Evolutionary conservation across 2,329 filamentous ascomycete genomes (phyloP).

Genomic region (Pyricularia sp.): DNA sequence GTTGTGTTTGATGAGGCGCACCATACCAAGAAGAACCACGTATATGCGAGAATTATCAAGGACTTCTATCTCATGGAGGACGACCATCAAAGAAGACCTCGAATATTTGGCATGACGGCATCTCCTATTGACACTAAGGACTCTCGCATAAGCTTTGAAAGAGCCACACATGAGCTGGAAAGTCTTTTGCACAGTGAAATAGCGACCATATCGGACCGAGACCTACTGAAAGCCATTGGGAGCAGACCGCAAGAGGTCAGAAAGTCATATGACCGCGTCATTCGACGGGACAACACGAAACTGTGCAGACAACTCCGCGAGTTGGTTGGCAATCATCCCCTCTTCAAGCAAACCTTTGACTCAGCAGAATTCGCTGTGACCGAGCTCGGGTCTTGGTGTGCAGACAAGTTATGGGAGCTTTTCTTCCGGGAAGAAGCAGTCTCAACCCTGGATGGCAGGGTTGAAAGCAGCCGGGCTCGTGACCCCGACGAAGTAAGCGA

Average conservation of each 20-base stretch:
- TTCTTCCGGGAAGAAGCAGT: conserved; percentile 54
- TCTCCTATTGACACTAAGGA: conserved; percentile 82
- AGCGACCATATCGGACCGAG: conserved; percentile 53
- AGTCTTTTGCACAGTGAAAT: conserved; percentile 71
- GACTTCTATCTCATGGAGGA: conserved; percentile 61
- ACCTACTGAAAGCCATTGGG: not conserved
- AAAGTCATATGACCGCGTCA: conserved; percentile 20
- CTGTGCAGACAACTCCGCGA: conserved; percentile 50
- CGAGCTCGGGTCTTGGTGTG: conserved; percentile 73
- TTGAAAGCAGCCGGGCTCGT: conserved; percentile 19
- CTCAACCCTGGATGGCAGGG: conserved; percentile 49
- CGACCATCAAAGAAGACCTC: conserved; percentile 46
- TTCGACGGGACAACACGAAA: conserved; percentile 47
- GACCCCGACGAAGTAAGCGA: not conserved
- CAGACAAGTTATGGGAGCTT: conserved; percentile 72
- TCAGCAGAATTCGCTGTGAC: conserved; percentile 51
- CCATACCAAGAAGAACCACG: conserved; percentile 88
- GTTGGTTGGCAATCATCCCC: conserved; percentile 27
- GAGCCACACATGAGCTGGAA: conserved; percentile 67
- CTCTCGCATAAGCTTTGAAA: conserved; percentile 44
- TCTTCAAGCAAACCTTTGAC: conserved; percentile 47
- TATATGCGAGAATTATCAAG: conserved; percentile 83
- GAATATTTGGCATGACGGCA: conserved; percentile 92
- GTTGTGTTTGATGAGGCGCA: conserved; percentile 95
- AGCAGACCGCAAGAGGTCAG: not conserved